Percentiles rank a stretch among this genome's conserved stretches.
Conservation (phyloP, 2,329 filamentous ascomycete genomes). For the Malbranchea cinnamomea region DNA sequence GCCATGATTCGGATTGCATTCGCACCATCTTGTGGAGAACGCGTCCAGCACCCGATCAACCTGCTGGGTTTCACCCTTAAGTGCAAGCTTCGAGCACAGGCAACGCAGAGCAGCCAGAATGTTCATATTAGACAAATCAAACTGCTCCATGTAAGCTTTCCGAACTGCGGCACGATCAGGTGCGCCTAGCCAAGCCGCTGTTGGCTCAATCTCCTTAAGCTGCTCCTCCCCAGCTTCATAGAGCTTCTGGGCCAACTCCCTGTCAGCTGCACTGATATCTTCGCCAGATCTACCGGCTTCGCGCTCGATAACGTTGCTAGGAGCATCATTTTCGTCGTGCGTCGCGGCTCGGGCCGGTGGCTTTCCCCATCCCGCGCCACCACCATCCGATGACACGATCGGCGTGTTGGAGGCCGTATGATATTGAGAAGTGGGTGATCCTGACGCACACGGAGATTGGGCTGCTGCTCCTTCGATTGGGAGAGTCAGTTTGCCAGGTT, state of each 20-base stretch:
- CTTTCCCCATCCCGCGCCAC: slow-evolving; percentile 7
- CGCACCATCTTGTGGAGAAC: slow-evolving; percentile 81
- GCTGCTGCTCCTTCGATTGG: slow-evolving; percentile 15
- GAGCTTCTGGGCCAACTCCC: slow-evolving; percentile 64
- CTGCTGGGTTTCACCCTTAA: slow-evolving; percentile 90
- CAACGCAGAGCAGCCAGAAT: slow-evolving; percentile 64
- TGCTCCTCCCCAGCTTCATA: slow-evolving; percentile 66
- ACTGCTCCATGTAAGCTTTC: slow-evolving; percentile 80
- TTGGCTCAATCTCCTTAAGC: slow-evolving; percentile 62
- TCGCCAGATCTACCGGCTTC: neutral
- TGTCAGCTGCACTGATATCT: slow-evolving; percentile 27
- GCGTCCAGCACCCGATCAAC: slow-evolving; percentile 86
- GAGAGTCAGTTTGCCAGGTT: slow-evolving; percentile 12
- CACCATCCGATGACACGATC: slow-evolving; percentile 19
- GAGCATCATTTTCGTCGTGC: slow-evolving; percentile 1
- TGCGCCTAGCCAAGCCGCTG: slow-evolving; percentile 73
- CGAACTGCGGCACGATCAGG: slow-evolving; percentile 39
- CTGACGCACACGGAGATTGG: slow-evolving; percentile 19
- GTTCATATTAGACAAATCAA: slow-evolving; percentile 69
- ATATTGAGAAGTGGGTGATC: slow-evolving; percentile 29
- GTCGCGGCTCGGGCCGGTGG: slow-evolving; percentile 7
- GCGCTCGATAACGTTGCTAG: slow-evolving; percentile 2
- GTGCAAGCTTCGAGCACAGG: slow-evolving; percentile 64
- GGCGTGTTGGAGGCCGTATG: slow-evolving; percentile 31
- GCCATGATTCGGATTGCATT: slow-evolving; percentile 81